Evolutionary conservation across 805 yeast species (phyloP), one percentile per base, ranked within the genome.

Genomic region (Wickerhamomyces chambardii): DNA sequence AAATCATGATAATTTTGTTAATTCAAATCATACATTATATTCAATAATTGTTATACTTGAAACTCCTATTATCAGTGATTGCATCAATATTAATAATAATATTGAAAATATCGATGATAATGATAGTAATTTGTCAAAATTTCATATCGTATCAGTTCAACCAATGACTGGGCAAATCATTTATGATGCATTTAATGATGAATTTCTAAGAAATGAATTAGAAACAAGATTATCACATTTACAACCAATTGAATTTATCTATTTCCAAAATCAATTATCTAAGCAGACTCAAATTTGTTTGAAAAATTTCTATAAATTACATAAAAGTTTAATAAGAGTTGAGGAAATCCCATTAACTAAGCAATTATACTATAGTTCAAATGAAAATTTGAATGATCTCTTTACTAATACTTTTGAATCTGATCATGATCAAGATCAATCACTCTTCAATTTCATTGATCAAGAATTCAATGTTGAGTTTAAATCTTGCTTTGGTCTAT

Each of bases 101-200:
- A n/a, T n/a, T n/a, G 22, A 19, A 19, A 17, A 30, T 17, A 33
- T 33, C 8, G 36, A 25, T 24, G 22, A 40, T 15, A 36, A 43
- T 21, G 28, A 37, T n/a, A 26, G n/a, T n/a, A n/a, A n/a, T n/a
- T n/a, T n/a, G n/a, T 28, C 9, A 48, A 66, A 25, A 66, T 73
- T 24, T 24, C 6, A 24, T 1, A 32, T 87, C 24, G 66, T 84
- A 28, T 77, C 86, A 9, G 73, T 78, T 15, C 78, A 83, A 53
- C 78, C 85, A 0, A 55, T 73, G 1, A 78, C 89, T 1, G 96
- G 96, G 1, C 84, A 81, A 31, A 69, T 87, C 4, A 54, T 84
- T 0, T 74, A 73, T 42, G 97, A 92, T 53, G 57, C 58, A 8
- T 86, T 92, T 50, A 51, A 51, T 4, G 97, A 87, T 48, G 64